These are phyloP conservation scores for Diospyros kaki DNA, from an alignment of 148 eudicot species.

Conservation along the genomic window DNA sequence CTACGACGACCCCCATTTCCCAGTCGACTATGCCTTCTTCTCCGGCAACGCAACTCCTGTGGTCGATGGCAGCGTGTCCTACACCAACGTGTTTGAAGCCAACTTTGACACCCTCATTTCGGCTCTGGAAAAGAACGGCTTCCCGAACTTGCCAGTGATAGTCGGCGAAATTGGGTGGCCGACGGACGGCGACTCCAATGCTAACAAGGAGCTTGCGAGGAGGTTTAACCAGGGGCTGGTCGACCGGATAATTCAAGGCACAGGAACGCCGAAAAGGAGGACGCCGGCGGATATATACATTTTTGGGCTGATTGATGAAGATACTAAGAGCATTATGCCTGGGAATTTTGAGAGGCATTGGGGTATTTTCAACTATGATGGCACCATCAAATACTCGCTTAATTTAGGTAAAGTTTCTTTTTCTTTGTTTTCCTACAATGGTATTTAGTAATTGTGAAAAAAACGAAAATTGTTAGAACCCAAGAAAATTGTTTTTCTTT, in stretches of 20 bases:
- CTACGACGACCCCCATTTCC: slow-evolving; percentile 78
- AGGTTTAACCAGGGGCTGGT: slow-evolving; percentile 76
- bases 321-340: slow-evolving; percentile 73
- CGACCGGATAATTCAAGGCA: slow-evolving; percentile 46
- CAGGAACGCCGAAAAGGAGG: slow-evolving; percentile 76
- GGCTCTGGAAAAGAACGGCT: slow-evolving; percentile 76
- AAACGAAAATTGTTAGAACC: too few relatives aligned
- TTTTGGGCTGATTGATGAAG: slow-evolving; percentile 72
- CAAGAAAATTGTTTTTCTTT: too few relatives aligned
- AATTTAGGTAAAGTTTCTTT: slow-evolving; percentile 23
- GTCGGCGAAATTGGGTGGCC: slow-evolving; percentile 99
- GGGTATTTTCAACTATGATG: slow-evolving; percentile 84
- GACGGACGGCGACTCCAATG: slow-evolving; percentile 61
- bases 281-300: slow-evolving; percentile 69
- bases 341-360: slow-evolving; percentile 96
- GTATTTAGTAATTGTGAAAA: too few relatives aligned
- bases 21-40: slow-evolving; percentile 79
- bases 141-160: slow-evolving; percentile 51
- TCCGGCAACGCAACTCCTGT: slow-evolving; percentile 57
- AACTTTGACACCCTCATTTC: slow-evolving; percentile 82
- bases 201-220: slow-evolving; percentile 53
- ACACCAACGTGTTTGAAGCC: slow-evolving; percentile 85
- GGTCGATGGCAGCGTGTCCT: slow-evolving; percentile 63
- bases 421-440: too few relatives aligned
- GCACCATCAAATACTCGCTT: slow-evolving; percentile 58